phyloP scores from a whole-genome alignment of 2,329 filamentous ascomycete species.

The Botrytis cinerea region DNA sequence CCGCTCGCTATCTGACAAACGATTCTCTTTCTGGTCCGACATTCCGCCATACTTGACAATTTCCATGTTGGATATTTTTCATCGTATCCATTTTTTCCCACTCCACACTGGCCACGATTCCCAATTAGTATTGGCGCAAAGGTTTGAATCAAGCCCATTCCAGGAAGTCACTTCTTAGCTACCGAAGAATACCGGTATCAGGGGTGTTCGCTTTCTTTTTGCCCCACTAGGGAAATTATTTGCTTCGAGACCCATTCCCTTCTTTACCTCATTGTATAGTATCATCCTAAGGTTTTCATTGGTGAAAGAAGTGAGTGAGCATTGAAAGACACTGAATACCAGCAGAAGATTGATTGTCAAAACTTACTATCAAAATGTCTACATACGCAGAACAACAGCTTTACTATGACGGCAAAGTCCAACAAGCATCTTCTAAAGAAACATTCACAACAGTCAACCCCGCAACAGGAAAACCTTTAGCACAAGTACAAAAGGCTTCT shows the following conservation, averaged over 20 bases:
- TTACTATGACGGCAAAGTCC: constrained; percentile 73
- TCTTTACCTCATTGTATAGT: constrained; percentile 1
- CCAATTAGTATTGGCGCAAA: not conserved
- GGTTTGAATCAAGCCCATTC: constrained; percentile 3
- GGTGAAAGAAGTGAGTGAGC: constrained; percentile 15
- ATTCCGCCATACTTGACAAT: not conserved
- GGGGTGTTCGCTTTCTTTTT: not conserved
- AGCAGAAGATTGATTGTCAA: constrained; percentile 27
- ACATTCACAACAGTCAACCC: constrained; percentile 76
- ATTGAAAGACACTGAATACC: constrained; percentile 10
- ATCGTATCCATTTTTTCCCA: not conserved
- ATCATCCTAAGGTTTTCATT: constrained; percentile 12
- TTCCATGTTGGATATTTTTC: not conserved
- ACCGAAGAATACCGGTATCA: not conserved
- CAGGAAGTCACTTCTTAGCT: not conserved
- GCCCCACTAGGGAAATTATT: constrained; percentile 21
- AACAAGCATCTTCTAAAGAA: constrained; percentile 58
- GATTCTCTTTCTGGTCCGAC: constrained; percentile 12
- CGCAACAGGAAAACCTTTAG: constrained; percentile 66
- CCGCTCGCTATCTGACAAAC: constrained; percentile 14
- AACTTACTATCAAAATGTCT: constrained; percentile 26
- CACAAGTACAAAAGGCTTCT: constrained; percentile 71
- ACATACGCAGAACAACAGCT: constrained; percentile 60
- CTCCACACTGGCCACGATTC: not conserved
- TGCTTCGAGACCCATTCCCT: constrained; percentile 7